Percentiles rank a stretch among this genome's conserved stretches.
These are phyloP conservation scores for Crithidia bombi DNA, from an alignment of 208 protist species.

Conservation along the genomic window DNA sequence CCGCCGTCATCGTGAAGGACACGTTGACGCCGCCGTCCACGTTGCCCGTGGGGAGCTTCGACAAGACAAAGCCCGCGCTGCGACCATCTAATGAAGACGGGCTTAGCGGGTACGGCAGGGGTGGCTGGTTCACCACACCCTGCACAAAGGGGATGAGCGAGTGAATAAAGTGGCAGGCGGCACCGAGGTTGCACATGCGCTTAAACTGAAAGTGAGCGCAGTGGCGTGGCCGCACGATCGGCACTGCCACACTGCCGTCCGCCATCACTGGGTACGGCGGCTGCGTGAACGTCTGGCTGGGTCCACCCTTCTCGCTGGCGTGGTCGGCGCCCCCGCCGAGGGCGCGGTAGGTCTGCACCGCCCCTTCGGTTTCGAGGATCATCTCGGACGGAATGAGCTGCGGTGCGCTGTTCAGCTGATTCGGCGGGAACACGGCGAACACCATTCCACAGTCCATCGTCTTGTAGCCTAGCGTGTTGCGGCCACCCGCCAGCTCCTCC, in stretches of 20 bases:
- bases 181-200: slow-evolving; percentile 70
- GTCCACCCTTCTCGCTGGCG: too few relatives aligned
- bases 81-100: background rate
- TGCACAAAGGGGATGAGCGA: slow-evolving; percentile 69
- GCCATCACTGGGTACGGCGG: background rate
- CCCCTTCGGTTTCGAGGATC: slow-evolving; percentile 61
- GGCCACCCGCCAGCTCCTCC: slow-evolving; percentile 49
- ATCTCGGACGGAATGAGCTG: slow-evolving; percentile 63
- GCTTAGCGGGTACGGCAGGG: slow-evolving; percentile 4
- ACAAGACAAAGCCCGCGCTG: slow-evolving; percentile 14
- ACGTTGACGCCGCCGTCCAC: too few relatives aligned
- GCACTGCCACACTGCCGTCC: slow-evolving; percentile 1
- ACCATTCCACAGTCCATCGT: slow-evolving; percentile 52
- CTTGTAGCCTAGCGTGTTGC: slow-evolving; percentile 52
- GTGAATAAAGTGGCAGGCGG: slow-evolving; percentile 73
- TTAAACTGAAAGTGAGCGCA: slow-evolving; percentile 88
- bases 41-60: too few relatives aligned
- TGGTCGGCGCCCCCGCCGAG: slow-evolving; percentile 10
- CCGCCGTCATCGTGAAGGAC: too few relatives aligned
- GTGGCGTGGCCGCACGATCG: slow-evolving; percentile 52
- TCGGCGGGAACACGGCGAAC: slow-evolving; percentile 64
- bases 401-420: slow-evolving; percentile 46
- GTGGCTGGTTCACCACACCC: slow-evolving; percentile 37
- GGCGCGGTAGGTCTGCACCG: slow-evolving; percentile 36
- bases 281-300: background rate